phyloP scores from a whole-genome alignment of 495 filamentous ascomycete genomes.

The Filosporella fistucella region DNA sequence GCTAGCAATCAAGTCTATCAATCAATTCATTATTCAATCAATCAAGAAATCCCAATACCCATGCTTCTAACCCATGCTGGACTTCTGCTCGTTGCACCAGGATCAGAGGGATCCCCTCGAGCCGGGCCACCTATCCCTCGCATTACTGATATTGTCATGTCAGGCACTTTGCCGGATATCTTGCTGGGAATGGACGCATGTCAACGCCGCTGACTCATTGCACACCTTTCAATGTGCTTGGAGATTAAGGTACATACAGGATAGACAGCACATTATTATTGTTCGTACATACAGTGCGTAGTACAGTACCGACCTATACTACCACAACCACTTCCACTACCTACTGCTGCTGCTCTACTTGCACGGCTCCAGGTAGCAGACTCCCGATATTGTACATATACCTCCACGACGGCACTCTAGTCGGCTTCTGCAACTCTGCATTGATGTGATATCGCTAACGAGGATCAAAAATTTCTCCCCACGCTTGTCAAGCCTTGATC shows the following conservation, averaged over 20 bases:
- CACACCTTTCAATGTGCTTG: neutral
- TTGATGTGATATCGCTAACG: too few relatives aligned
- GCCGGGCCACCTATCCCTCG: constrained; percentile 6
- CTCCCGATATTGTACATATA: too few relatives aligned
- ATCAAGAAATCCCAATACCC: neutral
- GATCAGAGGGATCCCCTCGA: constrained; percentile 4
- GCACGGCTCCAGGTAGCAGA: constrained; percentile 7
- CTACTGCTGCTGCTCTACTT: constrained; percentile 1
- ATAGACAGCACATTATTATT: constrained; percentile 3
- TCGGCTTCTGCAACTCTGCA: too few relatives aligned
- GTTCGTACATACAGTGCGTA: neutral
- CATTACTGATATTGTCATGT: constrained; percentile 9
- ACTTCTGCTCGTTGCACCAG: neutral
- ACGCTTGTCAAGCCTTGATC: constrained; percentile 12
- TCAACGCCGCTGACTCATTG: constrained; percentile 16
- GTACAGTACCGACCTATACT: too few relatives aligned
- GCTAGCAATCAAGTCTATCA: neutral
- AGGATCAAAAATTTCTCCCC: too few relatives aligned
- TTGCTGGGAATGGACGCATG: neutral
- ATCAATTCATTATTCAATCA: neutral
- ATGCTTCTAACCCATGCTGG: neutral
- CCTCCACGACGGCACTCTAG: too few relatives aligned
- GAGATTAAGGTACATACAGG: neutral
- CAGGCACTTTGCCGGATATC: constrained; percentile 8
- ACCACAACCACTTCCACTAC: neutral